These are phyloP conservation scores for Hippophae tibetana DNA, from an alignment of 306 rosid species.

Conservation along the genomic window DNA sequence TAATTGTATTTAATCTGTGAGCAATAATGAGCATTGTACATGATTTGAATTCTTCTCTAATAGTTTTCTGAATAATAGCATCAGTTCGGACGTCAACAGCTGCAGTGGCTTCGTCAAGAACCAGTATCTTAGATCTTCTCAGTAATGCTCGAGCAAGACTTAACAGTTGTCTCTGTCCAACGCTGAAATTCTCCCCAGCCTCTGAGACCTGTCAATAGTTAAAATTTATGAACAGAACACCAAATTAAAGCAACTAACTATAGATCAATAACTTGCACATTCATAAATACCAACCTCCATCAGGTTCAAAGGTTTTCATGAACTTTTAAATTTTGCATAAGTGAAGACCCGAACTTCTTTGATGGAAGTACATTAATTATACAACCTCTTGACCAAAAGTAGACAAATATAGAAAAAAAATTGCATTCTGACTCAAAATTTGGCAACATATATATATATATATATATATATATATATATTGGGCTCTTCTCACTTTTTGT, in stretches of 20 bases:
- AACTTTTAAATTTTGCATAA: too few relatives aligned
- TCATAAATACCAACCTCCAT: not conserved
- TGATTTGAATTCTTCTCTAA: conserved; percentile 71
- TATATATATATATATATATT: too few relatives aligned
- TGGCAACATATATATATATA: too few relatives aligned
- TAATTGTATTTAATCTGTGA: conserved; percentile 78
- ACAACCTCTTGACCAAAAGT: too few relatives aligned
- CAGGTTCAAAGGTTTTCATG: too few relatives aligned
- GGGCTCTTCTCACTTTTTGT: too few relatives aligned
- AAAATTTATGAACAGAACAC: too few relatives aligned
- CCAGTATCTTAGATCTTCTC: conserved; percentile 77
- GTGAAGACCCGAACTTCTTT: too few relatives aligned
- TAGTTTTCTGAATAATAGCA: conserved; percentile 88
- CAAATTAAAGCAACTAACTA: not conserved
- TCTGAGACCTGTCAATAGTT: conserved; percentile 50
- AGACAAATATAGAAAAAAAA: too few relatives aligned
- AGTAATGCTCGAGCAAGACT: conserved; percentile 85
- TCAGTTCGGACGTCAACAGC: conserved; percentile 96
- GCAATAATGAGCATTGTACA: conserved; percentile 94
- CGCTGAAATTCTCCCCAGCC: conserved; percentile 90
- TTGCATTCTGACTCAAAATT: too few relatives aligned
- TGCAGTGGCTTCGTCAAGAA: conserved; percentile 92
- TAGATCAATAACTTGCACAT: not conserved
- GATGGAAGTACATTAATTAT: too few relatives aligned
- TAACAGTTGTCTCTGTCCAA: conserved; percentile 85